Conservation (phyloP, 2,329 filamentous ascomycete species). For the Hymenoscyphus albidus region DNA sequence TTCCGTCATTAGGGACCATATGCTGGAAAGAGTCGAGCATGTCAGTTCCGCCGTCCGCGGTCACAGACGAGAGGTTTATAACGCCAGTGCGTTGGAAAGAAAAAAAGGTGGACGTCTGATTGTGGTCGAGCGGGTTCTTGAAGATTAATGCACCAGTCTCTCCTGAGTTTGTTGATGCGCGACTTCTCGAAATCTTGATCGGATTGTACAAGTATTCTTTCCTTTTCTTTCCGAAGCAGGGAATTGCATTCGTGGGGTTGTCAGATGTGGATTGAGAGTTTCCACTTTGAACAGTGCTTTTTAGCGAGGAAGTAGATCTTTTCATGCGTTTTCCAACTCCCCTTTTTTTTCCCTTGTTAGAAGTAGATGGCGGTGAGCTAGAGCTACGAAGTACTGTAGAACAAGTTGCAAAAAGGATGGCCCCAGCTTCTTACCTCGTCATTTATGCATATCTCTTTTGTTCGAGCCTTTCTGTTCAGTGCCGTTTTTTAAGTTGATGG, state of each 20-base stretch:
- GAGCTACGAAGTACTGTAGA: not conserved
- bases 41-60: not conserved
- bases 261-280: not conserved
- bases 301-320: not conserved
- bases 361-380: not conserved
- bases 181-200: not conserved
- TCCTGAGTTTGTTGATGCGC: not conserved
- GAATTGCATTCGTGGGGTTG: not conserved
- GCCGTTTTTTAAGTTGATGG: no score
- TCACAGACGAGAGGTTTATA: not conserved
- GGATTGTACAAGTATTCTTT: no score
- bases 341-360: not conserved
- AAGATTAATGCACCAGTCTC: not conserved
- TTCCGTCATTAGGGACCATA: not conserved
- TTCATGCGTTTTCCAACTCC: not conserved
- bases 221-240: not conserved
- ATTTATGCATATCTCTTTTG: no score
- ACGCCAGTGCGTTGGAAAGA: not conserved
- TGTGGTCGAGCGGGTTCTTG: not conserved
- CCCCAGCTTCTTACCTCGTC: not conserved
- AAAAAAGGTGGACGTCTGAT: not conserved
- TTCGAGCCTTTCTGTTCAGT: no score
- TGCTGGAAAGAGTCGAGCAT: conserved; percentile 6
- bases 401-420: not conserved
- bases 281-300: not conserved